Evolutionary conservation across 306 rosid species (phyloP), one percentile per base, ranked within the genome.

Genomic region (Astragalus membranaceus): DNA sequence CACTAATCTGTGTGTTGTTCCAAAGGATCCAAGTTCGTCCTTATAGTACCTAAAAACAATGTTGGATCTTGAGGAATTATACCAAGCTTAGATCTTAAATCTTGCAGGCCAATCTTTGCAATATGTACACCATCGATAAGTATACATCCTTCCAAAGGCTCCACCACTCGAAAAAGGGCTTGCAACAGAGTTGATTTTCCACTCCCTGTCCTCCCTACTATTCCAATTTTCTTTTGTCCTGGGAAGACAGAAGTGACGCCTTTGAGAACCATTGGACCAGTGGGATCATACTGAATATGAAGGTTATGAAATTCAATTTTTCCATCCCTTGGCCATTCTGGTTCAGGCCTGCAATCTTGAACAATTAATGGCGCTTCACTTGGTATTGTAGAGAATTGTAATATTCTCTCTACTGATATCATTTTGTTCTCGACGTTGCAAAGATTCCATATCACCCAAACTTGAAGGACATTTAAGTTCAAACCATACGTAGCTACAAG

Each of bases 391-490:
- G 89, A 87, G 76, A 85, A 92, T 12, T 92, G 96, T 37, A 92
- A 80, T 79, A 92, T 84, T 81, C 96, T 83, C 80, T 92, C 91
- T n/a, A 92, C 91, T 30, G 97, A 92, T 67, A 92, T 89, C 97
- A 92, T 92, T 76, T 87, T 87, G 88, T 92, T 89, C 60, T 92
- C 97, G 4, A 92, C 97, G 53, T 92, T 92, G 85, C 94, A 92
- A n/a, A 87, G 75, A 60, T 92, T 92, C 94, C 94, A 92, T 75
- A 89, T 89, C 13, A 87, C 91, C 97, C 97, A 92, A 44, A 91
- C 91, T 56, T 92, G 97, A 17, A 92, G 91, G 43, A 92, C 90
- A 48, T 75, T 92, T 48, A 89, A 83, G 83, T 82, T 89, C 74
- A 92, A 78, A 62, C 90, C 96, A 63, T 92, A 92, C 14, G 96